These are phyloP conservation scores for Neopestalotiopsis sp. DNA, from an alignment of 2,329 filamentous ascomycete genomes.

Conservation along the genomic window DNA sequence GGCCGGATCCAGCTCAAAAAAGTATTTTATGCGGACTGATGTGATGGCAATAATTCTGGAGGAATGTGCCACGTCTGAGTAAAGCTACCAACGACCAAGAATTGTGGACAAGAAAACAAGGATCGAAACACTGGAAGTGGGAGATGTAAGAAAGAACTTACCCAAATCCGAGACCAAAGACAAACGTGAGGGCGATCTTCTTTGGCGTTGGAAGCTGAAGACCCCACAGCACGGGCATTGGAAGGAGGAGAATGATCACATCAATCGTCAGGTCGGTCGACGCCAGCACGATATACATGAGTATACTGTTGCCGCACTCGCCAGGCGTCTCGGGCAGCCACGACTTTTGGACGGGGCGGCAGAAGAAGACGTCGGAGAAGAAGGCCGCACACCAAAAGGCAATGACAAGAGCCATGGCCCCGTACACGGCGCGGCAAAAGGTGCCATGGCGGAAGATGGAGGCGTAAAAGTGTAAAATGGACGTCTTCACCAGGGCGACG, in stretches of 20 bases:
- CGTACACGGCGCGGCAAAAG: slow-evolving; percentile 19
- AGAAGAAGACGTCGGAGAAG: slow-evolving; percentile 21
- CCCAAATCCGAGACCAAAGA: slow-evolving; percentile 30
- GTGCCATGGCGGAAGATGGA: slow-evolving; percentile 19
- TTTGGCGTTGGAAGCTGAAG: slow-evolving; percentile 22
- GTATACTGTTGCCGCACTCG: slow-evolving; percentile 19
- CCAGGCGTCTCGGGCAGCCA: slow-evolving; percentile 21
- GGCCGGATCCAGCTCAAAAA: slow-evolving; percentile 23
- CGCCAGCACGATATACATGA: slow-evolving; percentile 17
- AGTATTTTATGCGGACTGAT: slow-evolving; percentile 25
- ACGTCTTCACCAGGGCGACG: slow-evolving; percentile 25
- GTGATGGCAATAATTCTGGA: slow-evolving; percentile 23
- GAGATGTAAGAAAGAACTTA: slow-evolving; percentile 17
- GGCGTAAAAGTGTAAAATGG: slow-evolving; percentile 26
- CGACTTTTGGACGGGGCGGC: slow-evolving; percentile 19
- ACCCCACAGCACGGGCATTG: slow-evolving; percentile 26
- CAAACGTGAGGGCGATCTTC: slow-evolving; percentile 24
- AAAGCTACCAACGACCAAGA: background rate
- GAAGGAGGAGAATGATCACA: slow-evolving; percentile 23
- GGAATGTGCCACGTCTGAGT: background rate
- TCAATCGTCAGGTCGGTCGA: slow-evolving; percentile 19
- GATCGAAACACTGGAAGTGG: background rate
- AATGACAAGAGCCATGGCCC: slow-evolving; percentile 13
- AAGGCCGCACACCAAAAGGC: slow-evolving; percentile 22
- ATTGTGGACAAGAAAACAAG: background rate